Base-by-base conservation (phyloP, 2,329 filamentous ascomycete genomes). In the Aureobasidium melanogenum region DNA sequence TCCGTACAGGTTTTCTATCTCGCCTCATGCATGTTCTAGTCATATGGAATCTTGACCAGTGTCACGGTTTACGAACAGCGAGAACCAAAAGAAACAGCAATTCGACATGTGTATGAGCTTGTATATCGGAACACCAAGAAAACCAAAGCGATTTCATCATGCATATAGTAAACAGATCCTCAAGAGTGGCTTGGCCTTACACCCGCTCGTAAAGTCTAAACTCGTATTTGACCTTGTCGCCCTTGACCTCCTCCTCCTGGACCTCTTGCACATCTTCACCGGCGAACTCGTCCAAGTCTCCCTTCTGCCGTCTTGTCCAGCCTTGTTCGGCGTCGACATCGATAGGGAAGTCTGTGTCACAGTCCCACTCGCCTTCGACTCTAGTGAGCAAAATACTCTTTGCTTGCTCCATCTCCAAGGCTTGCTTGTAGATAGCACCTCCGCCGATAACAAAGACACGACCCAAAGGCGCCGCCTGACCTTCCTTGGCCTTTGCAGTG, bases 361-460 rank as follows among this genome's bases (percentile, higher is more conserved):
- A 92, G 62, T 88, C 86, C 74, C 86, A 93, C 51, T 89, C 87
- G 3, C 75, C 77, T 65, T 81, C 69, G 38, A 95, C 82, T 65
- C 83, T 80, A 55, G 89, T 94, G 65, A 93, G 76, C 63, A 94
- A 73, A 60, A 94, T 81, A 43, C 85, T 77, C 67, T 77, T 80
- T 44, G 85, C 79, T 71, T 84, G 80, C 44, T 74, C 70, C 62
- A 84, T 68, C 66, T 76, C 71, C 69, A 97, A 77, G 15, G 90
- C 87, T 24, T 86, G 82, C 41, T 77, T 79, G 74, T 97, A 99
- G 66, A 97, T 87, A 76, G 91, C 88, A 61, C 85, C 88, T 5
- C 94, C 94, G 26, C 94, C 94, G 68, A 99, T 97, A 46, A 97
- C 83, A 73, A 92, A 97, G 3, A 91, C 80, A 67, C 83, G 82